Base-by-base conservation (phyloP, 2,329 filamentous ascomycete genomes). In the Exutisphaerella laricina region DNA sequence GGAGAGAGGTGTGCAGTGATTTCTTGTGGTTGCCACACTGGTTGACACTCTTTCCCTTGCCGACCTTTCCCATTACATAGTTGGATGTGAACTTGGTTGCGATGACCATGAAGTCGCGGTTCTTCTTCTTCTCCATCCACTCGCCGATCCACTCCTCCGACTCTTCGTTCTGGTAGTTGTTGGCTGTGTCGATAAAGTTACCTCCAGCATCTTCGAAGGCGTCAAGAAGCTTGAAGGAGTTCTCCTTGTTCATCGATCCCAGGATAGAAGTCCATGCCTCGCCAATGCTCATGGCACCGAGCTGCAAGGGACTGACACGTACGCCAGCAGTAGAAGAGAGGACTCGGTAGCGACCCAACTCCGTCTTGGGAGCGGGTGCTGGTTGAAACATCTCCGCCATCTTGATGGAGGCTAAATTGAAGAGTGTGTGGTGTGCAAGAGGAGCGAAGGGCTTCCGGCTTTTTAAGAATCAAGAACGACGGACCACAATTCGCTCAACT, bases 201-300 rank as follows among this genome's bases (percentile, higher is more conserved):
- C 63, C 63, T 6, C 63, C 63, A 1, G 55, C 51, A 1, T 60
- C 60, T 31, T 55, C 53, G 45, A 59, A 66, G 22, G 56, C 57
- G 37, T 66, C 63, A 18, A 66, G 53, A 18, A 87, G 77, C 14
- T 70, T 67, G 51, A 84, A 81, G 1, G 76, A 71, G 1, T 73
- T 73, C 37, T 77, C 69, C 58, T 85, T 78, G 58, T 77, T 72
- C 62, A 82, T 85, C 26, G 73, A 71, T 22, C 84, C 84, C 74
- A 87, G 75, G 39, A 69, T 69, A 38, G 61, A 54, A 62, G 69
- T 73, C 81, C 71, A 75, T 23, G 70, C 66, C 43, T 77, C 65
- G 32, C 80, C 80, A 63, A 84, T 79, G 62, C 75, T 79, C 78
- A 83, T 82, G 39, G 70, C 69, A 8, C 80, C 82, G 2, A 87